Evolutionary conservation across 2,329 filamentous ascomycete genomes (phyloP).

Genomic region (Colletotrichum theobromicola): DNA sequence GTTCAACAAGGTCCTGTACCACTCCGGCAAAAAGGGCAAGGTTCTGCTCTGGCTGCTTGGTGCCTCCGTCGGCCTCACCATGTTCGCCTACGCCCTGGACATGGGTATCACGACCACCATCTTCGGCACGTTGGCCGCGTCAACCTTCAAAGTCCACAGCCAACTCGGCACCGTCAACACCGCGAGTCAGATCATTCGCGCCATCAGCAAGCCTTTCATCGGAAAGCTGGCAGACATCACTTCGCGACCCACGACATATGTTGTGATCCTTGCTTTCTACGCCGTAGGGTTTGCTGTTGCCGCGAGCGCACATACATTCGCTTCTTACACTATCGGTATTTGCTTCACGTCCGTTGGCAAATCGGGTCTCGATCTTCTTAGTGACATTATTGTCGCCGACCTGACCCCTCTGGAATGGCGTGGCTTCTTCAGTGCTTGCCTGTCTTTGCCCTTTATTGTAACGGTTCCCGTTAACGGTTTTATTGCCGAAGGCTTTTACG

Average conservation of each 20-base stretch:
- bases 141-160: constrained; percentile 37
- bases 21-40: constrained; percentile 38
- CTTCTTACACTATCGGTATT: constrained; percentile 38
- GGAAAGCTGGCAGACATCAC: constrained; percentile 43
- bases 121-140: constrained; percentile 37
- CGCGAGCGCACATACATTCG: constrained; percentile 34
- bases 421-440: constrained; percentile 36
- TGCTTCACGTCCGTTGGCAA: constrained; percentile 42
- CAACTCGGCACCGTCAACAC: constrained; percentile 35
- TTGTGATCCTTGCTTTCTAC: constrained; percentile 43
- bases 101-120: constrained; percentile 39
- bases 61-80: constrained; percentile 38
- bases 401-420: constrained; percentile 41
- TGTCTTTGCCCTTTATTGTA: constrained; percentile 35
- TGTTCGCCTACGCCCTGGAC: constrained; percentile 45
- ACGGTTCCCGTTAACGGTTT: constrained; percentile 46
- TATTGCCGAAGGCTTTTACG: constrained; percentile 42
- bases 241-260: constrained; percentile 42
- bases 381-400: constrained; percentile 41
- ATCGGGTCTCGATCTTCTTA: constrained; percentile 40
- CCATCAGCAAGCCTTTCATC: constrained; percentile 43
- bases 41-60: constrained; percentile 37
- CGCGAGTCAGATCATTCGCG: constrained; percentile 39
- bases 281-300: constrained; percentile 37
- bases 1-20: constrained; percentile 44